phyloP scores from a whole-genome alignment of 306 rosid genomes.

The Oxytropis ochrocephala region DNA sequence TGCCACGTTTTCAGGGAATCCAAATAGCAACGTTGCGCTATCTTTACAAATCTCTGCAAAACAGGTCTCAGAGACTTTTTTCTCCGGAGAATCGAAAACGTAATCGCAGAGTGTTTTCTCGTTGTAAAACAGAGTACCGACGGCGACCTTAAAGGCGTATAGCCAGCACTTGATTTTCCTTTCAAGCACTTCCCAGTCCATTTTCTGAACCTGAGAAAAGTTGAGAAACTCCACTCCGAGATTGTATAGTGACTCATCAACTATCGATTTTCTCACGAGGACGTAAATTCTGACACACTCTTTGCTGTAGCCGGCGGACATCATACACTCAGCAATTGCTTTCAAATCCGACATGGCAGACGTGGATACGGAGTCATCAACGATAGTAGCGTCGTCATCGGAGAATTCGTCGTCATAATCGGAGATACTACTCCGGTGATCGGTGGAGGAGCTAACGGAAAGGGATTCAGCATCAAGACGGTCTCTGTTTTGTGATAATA shows the following conservation, averaged over 20 bases:
- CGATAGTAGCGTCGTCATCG: conserved; percentile 37
- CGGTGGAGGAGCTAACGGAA: conserved; percentile 33
- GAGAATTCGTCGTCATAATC: conserved; percentile 46
- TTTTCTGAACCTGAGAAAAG: conserved; percentile 53
- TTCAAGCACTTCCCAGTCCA: conserved; percentile 67
- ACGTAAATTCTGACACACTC: conserved; percentile 62
- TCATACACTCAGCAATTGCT: conserved; percentile 70
- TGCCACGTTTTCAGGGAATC: conserved; percentile 59
- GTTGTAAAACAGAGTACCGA: conserved; percentile 43
- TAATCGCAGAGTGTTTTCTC: conserved; percentile 58
- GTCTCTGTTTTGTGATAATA: conserved; percentile 35
- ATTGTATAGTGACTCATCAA: conserved; percentile 55
- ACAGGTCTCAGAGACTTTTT: conserved; percentile 38
- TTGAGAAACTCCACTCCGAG: conserved; percentile 61
- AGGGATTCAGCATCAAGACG: conserved; percentile 44
- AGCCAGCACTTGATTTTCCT: conserved; percentile 61
- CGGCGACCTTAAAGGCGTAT: conserved; percentile 43
- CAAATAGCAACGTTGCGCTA: conserved; percentile 40
- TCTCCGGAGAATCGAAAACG: conserved; percentile 41
- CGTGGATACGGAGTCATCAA: conserved; percentile 12
- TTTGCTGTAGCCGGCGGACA: conserved; percentile 48
- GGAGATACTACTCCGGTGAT: conserved; percentile 32
- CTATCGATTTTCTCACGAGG: conserved; percentile 44
- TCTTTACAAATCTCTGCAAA: conserved; percentile 56
- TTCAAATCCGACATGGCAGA: conserved; percentile 51